Base-by-base conservation (phyloP, 192 early-diverging fungal species). In the Gamsiella multidivaricata region DNA sequence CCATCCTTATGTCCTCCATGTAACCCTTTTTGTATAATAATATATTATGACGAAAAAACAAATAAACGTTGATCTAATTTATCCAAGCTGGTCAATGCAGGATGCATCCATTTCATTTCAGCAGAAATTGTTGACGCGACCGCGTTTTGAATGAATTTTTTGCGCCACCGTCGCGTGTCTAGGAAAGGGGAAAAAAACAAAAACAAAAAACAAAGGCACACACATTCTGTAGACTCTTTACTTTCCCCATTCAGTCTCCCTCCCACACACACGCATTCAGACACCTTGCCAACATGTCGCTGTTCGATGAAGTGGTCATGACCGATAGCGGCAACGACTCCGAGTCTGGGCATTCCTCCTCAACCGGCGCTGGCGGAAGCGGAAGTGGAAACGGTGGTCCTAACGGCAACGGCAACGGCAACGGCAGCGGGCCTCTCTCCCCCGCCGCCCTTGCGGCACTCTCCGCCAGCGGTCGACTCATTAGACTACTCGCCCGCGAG, bases 281-380 rank as follows among this genome's bases (percentile, higher is more conserved):
- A 22, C n/a, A 20, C 22, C 22, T 20, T 57, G 18, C 34, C 23
- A 0, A 12, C 22, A 78, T 78, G 74, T 58, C 59, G 14, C 65
- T 78, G 34, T 46, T 61, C 11, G 74, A 78, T 36, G 74, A 78
- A 65, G 65, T 78, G 34, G 39, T 39, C 46, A 78, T 78, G 74
- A 64, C 59, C 47, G 74, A 78, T 49, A 78, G 74, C 50, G 74
- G 74, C 23, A 78, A 78, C 32, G 74, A 78, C 31, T 78, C 74
- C 7, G 74, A 69, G 54, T 69, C 74, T n/a, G 74, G 74, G 3
- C 51, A 65, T 23, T 50, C 56, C 2, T 76, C 64, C 29, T 53
- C 58, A 5, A 17, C 58, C 22, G 50, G 59, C 9, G 54, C 29
- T n/a, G 20, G 29, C n/a, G 17, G 2, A 11, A 29, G 3, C 20